Conservation (phyloP, 75 land plant genomes). For the Selaginella tamariscina region DNA sequence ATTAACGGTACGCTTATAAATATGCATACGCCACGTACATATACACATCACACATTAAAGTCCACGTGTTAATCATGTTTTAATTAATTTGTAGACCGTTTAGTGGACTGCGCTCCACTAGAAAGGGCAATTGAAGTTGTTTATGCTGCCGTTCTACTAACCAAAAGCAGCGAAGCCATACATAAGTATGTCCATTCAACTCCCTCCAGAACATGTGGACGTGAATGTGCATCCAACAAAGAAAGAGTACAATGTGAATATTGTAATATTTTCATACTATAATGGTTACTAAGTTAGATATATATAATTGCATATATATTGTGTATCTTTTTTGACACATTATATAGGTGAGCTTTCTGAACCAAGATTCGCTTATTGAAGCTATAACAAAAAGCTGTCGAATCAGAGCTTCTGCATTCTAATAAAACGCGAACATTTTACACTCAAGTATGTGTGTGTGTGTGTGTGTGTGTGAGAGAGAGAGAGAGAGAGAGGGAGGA, state of each 20-base stretch:
- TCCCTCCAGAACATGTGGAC: conserved; percentile 93
- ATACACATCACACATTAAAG: too few species aligned
- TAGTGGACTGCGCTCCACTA: conserved; percentile 78
- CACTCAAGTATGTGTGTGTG: conserved; percentile 75
- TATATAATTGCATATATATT: not conserved
- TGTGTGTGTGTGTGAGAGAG: too few species aligned
- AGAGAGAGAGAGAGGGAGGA: too few species aligned
- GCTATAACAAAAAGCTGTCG: conserved; percentile 71
- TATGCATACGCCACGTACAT: too few species aligned
- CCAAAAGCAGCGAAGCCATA: conserved; percentile 99
- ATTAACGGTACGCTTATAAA: conserved; percentile 60
- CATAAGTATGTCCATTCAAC: conserved; percentile 73
- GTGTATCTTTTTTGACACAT: conserved; percentile 31
- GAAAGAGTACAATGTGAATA: too few species aligned
- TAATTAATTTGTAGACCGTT: conserved; percentile 67
- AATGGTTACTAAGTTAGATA: too few species aligned
- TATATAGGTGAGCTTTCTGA: conserved; percentile 85
- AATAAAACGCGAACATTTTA: conserved; percentile 57
- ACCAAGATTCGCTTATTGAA: conserved; percentile 78
- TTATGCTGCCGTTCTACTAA: conserved; percentile 80
- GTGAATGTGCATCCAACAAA: conserved; percentile 99
- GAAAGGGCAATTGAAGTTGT: conserved; percentile 94
- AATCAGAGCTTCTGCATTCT: conserved; percentile 62
- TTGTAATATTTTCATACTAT: too few species aligned
- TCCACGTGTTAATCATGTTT: too few species aligned